A percentile compares a stretch with the other conserved stretches of the same genome.
These are phyloP conservation scores for Nicotiana knightiana DNA, from an alignment of 257 asterid genomes.

Conservation along the genomic window DNA sequence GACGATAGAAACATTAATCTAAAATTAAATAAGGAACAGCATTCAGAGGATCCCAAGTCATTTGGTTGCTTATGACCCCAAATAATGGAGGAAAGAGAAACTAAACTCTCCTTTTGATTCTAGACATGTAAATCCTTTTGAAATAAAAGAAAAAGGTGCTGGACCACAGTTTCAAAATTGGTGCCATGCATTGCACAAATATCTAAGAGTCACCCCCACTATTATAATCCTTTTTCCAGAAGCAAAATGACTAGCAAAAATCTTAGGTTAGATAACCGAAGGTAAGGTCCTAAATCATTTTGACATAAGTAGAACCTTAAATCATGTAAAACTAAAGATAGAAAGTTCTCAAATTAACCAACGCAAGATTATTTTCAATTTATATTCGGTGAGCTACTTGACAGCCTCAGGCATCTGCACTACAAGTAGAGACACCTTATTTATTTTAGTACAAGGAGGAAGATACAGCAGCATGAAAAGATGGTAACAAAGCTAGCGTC, in stretches of 20 bases:
- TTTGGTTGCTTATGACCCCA: neutral
- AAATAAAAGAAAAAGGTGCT: neutral
- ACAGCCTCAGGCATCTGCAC: neutral
- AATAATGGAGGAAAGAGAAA: neutral
- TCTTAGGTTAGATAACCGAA: neutral
- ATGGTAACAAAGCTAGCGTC: neutral
- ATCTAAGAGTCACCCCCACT: neutral
- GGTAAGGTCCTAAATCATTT: neutral
- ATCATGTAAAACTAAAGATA: neutral
- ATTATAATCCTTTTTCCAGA: neutral
- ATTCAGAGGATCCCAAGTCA: neutral
- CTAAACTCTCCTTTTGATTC: neutral
- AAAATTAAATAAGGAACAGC: neutral
- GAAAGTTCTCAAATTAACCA: neutral
- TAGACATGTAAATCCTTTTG: neutral
- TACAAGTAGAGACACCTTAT: neutral
- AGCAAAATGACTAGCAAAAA: neutral
- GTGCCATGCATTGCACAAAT: neutral
- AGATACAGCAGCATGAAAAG: neutral
- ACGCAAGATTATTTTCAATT: neutral
- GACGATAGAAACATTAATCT: neutral
- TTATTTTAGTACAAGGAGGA: neutral
- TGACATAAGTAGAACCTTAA: neutral
- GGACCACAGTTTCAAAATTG: neutral
- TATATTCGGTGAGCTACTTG: neutral